Evolutionary conservation across 176 grass and related monocot genomes (phyloP).

Genomic region (Chloris gayana): DNA sequence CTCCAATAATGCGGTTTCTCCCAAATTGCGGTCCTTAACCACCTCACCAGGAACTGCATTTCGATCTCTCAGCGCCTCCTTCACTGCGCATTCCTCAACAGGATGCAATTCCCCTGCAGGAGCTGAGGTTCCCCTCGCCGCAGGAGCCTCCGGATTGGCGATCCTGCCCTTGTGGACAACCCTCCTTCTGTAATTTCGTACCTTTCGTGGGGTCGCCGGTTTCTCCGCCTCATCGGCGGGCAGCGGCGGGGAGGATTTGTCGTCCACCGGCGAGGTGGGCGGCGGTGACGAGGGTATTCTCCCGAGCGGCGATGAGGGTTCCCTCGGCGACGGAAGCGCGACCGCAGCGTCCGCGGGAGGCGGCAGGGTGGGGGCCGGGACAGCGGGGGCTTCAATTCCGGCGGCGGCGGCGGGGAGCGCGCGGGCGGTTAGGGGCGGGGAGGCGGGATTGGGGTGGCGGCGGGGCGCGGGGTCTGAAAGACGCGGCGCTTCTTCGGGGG

Average conservation of each 20-base stretch:
- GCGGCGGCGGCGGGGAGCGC: background rate
- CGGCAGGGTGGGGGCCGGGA: background rate
- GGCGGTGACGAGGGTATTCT: background rate
- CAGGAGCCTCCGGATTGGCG: conserved; percentile 13
- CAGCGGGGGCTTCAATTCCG: background rate
- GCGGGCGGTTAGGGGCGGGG: background rate
- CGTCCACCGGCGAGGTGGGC: background rate
- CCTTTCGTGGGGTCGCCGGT: conserved; percentile 3
- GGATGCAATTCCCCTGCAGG: background rate
- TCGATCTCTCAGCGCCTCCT: background rate
- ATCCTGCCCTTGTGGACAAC: conserved; percentile 50
- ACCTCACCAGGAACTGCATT: background rate
- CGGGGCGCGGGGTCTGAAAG: conserved; percentile 30
- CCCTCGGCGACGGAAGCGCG: background rate
- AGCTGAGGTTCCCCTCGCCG: background rate
- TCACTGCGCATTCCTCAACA: background rate
- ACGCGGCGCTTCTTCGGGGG: conserved; percentile 58
- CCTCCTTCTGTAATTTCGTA: conserved; percentile 39
- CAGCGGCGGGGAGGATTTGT: background rate
- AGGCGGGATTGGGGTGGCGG: conserved; percentile 33
- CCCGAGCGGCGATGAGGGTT: background rate
- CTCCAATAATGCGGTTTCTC: background rate
- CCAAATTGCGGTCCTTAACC: background rate
- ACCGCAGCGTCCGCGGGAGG: background rate
- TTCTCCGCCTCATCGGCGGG: background rate